A percentile compares a stretch with the other conserved stretches of the same genome.
These are phyloP conservation scores for Fraxinus sp. DNA, from an alignment of 305 asterid species.

Conservation along the genomic window DNA sequence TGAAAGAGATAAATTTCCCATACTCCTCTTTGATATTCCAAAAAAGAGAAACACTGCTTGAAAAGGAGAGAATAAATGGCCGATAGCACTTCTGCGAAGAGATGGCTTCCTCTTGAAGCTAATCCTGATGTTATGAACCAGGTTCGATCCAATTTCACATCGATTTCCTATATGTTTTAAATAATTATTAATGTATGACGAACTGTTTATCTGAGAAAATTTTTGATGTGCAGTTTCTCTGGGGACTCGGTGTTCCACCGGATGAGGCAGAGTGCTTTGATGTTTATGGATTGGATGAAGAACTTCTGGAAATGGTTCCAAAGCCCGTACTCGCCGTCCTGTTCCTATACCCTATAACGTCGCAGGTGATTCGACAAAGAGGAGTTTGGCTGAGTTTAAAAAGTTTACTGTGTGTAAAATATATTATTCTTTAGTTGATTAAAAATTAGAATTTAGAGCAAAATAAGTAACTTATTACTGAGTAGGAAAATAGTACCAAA, in stretches of 20 bases:
- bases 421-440: background rate
- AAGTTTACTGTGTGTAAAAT: background rate
- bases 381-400: background rate
- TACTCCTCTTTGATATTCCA: background rate
- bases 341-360: slow-evolving; percentile 79
- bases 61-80: slow-evolving; percentile 41
- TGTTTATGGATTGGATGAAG: slow-evolving; percentile 93
- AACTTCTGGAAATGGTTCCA: slow-evolving; percentile 89
- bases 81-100: slow-evolving; percentile 49
- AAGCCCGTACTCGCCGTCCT: slow-evolving; percentile 88
- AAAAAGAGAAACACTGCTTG: background rate
- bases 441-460: background rate
- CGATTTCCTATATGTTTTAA: background rate
- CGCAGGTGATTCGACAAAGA: slow-evolving; percentile 42
- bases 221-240: slow-evolving; percentile 62
- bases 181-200: background rate
- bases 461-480: background rate
- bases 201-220: background rate
- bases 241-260: slow-evolving; percentile 85
- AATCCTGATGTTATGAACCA: slow-evolving; percentile 97
- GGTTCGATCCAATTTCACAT: slow-evolving; percentile 36
- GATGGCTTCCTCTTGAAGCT: slow-evolving; percentile 99
- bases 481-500: background rate
- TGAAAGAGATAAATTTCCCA: background rate
- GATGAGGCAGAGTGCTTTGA: slow-evolving; percentile 83